Conservation (phyloP, 441 rosid genomes). For the Dalechampia spathulata region DNA sequence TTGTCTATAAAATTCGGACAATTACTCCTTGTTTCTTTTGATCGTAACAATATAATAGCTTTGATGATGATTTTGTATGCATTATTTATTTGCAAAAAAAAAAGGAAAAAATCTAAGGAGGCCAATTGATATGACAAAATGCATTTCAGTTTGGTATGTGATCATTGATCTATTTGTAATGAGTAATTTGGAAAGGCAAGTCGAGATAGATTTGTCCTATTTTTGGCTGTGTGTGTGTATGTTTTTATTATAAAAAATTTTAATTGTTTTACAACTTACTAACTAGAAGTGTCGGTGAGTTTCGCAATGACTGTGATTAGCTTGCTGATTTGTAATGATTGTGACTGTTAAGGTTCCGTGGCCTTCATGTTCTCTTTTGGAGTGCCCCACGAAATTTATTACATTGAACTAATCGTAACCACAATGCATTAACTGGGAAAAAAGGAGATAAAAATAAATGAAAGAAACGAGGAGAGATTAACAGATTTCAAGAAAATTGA, state of each 20-base stretch:
- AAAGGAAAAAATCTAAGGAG: no score
- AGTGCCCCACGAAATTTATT: conserved; percentile 15
- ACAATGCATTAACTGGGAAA: conserved; percentile 12
- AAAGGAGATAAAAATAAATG: no score
- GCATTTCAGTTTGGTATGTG: conserved; percentile 8
- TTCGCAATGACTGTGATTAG: conserved; percentile 34
- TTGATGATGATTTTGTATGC: no score
- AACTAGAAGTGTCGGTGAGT: conserved; percentile 26
- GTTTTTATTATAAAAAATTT: conserved; percentile 12
- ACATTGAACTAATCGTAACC: conserved; percentile 8
- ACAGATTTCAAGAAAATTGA: no score
- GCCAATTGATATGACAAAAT: no score
- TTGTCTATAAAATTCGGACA: conserved; percentile 16
- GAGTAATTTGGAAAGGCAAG: no score
- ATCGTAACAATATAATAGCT: conserved; percentile 10
- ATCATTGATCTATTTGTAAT: conserved; percentile 14
- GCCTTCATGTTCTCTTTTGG: conserved; percentile 37
- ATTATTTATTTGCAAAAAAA: no score
- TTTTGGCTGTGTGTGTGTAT: no score
- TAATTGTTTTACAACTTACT: conserved; percentile 14
- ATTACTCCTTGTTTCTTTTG: conserved; percentile 14
- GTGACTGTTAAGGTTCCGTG: conserved; percentile 29
- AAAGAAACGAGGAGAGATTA: background rate
- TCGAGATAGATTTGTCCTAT: no score
- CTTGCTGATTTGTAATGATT: conserved; percentile 31